These are phyloP conservation scores for Acanthamoeba culbertsoni DNA, from an alignment of 208 protist genomes.

Conservation along the genomic window DNA sequence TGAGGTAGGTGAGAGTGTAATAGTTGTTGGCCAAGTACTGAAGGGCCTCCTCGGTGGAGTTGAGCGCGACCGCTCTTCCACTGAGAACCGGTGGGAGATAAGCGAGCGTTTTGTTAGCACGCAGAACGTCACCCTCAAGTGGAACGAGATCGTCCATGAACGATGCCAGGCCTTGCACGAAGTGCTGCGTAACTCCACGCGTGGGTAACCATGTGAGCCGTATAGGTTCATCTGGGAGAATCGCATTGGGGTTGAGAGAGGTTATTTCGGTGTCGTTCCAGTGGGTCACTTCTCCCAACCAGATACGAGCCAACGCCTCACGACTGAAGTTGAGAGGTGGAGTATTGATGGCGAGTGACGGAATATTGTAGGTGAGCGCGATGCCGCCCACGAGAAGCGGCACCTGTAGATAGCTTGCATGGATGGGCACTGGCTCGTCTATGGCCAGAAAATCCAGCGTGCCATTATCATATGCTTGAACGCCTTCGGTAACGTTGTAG, in stretches of 20 bases:
- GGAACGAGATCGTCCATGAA: not conserved
- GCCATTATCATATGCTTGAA: not conserved
- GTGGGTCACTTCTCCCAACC: not conserved
- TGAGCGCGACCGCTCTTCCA: not conserved
- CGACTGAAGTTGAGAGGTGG: not conserved
- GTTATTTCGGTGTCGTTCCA: slow-evolving; percentile 9
- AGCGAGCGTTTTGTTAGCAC: not conserved
- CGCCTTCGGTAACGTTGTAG: not conserved
- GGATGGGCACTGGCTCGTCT: not conserved
- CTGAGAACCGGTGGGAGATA: not conserved
- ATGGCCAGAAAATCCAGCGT: not conserved
- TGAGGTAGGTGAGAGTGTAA: slow-evolving; percentile 12
- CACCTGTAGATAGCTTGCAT: not conserved
- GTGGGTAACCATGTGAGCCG: not conserved
- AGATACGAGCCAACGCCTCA: slow-evolving; percentile 8
- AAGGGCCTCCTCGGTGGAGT: not conserved
- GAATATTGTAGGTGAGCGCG: not conserved
- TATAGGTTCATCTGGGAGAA: not conserved
- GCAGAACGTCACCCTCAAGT: not conserved
- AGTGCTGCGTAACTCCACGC: not conserved
- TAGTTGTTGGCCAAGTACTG: not conserved
- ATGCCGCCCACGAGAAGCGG: not conserved
- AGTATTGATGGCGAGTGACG: not conserved
- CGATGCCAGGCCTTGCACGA: not conserved
- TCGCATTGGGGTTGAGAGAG: not conserved